These are phyloP conservation scores for Trichoderma arundinaceum DNA, from an alignment of 2,329 filamentous ascomycete species.

Conservation along the genomic window DNA sequence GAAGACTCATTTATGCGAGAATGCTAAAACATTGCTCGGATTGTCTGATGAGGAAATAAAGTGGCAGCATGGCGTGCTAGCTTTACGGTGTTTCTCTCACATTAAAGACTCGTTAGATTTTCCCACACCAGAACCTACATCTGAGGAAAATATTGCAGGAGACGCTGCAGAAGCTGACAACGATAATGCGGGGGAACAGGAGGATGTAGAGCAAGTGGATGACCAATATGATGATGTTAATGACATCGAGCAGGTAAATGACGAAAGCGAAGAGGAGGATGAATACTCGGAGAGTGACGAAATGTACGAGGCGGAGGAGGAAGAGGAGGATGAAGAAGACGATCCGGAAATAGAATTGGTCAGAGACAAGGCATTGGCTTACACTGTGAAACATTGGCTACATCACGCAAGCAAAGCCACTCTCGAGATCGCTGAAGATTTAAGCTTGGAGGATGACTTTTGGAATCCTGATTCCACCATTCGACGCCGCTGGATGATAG, in stretches of 20 bases:
- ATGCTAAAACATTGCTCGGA: constrained; percentile 42
- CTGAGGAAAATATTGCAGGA: not conserved
- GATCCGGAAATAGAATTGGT: constrained; percentile 42
- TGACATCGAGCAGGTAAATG: not conserved
- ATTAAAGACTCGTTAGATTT: constrained; percentile 45
- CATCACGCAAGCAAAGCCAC: constrained; percentile 51
- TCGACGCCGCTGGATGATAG: constrained; percentile 47
- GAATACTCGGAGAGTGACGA: constrained; percentile 1
- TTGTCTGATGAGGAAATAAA: constrained; percentile 48
- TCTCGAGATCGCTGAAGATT: constrained; percentile 48
- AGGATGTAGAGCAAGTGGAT: not conserved
- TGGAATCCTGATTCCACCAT: constrained; percentile 47
- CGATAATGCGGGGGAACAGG: not conserved
- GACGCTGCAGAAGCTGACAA: constrained; percentile 1
- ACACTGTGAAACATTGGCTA: constrained; percentile 51
- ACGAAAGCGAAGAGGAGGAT: not conserved
- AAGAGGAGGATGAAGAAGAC: constrained; percentile 31
- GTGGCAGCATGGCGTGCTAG: constrained; percentile 51
- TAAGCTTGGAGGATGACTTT: constrained; percentile 48
- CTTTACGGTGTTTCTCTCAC: constrained; percentile 47
- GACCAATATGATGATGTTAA: not conserved
- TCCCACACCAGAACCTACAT: constrained; percentile 14
- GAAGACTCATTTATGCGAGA: constrained; percentile 49
- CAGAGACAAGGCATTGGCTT: constrained; percentile 40
- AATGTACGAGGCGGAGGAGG: not conserved